These are phyloP conservation scores for Trypanosoma rangeli DNA, from an alignment of 208 protist genomes.

Conservation along the genomic window DNA sequence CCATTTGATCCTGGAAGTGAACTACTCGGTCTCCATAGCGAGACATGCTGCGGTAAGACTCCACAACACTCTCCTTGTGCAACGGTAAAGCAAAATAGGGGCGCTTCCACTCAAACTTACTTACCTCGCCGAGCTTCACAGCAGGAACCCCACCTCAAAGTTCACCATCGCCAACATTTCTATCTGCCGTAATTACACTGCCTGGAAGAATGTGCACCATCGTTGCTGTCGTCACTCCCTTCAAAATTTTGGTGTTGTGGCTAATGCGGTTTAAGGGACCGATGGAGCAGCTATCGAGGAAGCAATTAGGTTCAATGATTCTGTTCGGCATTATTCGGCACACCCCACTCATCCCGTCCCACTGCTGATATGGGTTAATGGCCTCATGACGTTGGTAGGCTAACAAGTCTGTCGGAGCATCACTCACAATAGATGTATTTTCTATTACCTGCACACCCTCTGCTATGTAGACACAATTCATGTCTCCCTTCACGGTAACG, in stretches of 20 bases:
- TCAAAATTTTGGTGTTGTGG: slow-evolving; percentile 88
- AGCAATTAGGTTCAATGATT: slow-evolving; percentile 88
- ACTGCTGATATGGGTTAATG: slow-evolving; percentile 90
- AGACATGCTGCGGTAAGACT: slow-evolving; percentile 86
- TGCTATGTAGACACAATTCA: slow-evolving; percentile 85
- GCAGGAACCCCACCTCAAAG: slow-evolving; percentile 88
- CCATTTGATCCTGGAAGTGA: slow-evolving; percentile 77
- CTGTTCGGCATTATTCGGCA: slow-evolving; percentile 80
- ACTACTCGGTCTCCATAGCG: slow-evolving; percentile 88
- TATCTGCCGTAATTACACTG: slow-evolving; percentile 80
- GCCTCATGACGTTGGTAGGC: slow-evolving; percentile 83
- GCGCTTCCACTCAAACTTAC: slow-evolving; percentile 88
- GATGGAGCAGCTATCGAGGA: slow-evolving; percentile 86
- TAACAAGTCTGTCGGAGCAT: slow-evolving; percentile 76
- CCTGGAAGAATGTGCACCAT: slow-evolving; percentile 90
- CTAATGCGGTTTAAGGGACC: slow-evolving; percentile 88
- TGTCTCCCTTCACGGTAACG: slow-evolving; percentile 81
- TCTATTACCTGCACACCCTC: slow-evolving; percentile 88
- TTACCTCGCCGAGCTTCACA: slow-evolving; percentile 76
- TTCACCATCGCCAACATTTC: slow-evolving; percentile 82
- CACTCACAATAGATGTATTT: slow-evolving; percentile 88
- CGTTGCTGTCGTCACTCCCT: slow-evolving; percentile 86
- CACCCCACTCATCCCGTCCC: slow-evolving; percentile 85
- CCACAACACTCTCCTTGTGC: slow-evolving; percentile 68
- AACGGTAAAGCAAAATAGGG: slow-evolving; percentile 80